phyloP scores from a whole-genome alignment of 495 filamentous ascomycete species.

The Lentithecium fluviatile region DNA sequence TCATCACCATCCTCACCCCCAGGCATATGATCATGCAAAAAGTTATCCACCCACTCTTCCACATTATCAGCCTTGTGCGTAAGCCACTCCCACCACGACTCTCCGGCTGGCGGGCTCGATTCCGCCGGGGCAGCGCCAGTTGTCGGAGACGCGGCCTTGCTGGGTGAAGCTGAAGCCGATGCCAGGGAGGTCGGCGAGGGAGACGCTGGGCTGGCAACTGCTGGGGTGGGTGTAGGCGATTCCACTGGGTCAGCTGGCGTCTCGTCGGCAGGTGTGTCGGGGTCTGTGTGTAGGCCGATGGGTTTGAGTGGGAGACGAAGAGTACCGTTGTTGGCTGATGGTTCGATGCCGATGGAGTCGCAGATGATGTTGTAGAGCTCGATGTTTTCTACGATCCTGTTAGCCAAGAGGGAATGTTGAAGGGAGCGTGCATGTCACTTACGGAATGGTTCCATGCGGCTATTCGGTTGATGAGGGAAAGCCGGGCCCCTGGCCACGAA shows the following conservation, averaged over 20 bases:
- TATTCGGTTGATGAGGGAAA: constrained; percentile 80
- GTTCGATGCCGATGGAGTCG: constrained; percentile 69
- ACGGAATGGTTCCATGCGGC: constrained; percentile 80
- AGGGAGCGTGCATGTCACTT: constrained; percentile 46
- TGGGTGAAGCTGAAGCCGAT: neutral
- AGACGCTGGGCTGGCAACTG: constrained; percentile 10
- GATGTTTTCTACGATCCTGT: constrained; percentile 65
- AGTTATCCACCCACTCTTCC: constrained; percentile 33
- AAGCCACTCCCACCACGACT: constrained; percentile 36
- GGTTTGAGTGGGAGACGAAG: constrained; percentile 72
- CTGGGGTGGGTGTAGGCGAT: constrained; percentile 17
- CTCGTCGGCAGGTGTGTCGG: constrained; percentile 30
- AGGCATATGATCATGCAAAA: constrained; percentile 21
- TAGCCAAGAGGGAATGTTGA: constrained; percentile 5
- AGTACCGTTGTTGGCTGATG: constrained; percentile 81
- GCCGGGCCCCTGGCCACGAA: constrained; percentile 86
- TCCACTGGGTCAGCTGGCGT: constrained; percentile 38
- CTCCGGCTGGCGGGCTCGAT: constrained; percentile 7
- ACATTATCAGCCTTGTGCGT: constrained; percentile 28
- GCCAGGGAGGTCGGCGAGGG: neutral
- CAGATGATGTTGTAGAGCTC: constrained; percentile 96
- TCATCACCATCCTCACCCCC: no score
- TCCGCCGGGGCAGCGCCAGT: constrained; percentile 25
- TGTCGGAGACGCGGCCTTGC: constrained; percentile 9
- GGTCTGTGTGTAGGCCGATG: constrained; percentile 64